Evolutionary conservation across 2,329 filamentous ascomycete species (phyloP), one percentile per base, ranked within the genome.

Genomic region (Talaromyces sp.): DNA sequence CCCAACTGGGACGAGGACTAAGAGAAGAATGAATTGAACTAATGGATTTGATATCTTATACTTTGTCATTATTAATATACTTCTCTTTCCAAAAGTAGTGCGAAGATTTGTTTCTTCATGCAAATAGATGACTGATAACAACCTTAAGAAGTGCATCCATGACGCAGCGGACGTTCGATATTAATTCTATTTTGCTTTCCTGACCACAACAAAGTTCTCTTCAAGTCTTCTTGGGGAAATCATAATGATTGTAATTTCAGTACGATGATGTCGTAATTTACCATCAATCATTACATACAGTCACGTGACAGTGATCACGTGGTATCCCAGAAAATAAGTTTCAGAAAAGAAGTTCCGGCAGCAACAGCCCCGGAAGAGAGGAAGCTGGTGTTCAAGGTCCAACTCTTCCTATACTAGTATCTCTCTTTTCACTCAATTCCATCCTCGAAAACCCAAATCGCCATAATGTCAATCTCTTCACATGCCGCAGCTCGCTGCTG

Each of bases 1-100:
- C 89, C 93, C 52, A 86, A 86, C 73, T 88, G 87, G 87, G 87
- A 89, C 75, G 85, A 88, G 71, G 87, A 89, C 72, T 82, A 77
- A 25, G 21, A 46, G 6, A 12, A 25, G 18, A 50, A 25, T 5
- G 46, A 50, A 63, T 21, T 50, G 39, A 59, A 59, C 44, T 44
- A 50, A 39, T 63, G 42, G 18, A 44, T 54, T 54, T 48, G 23
- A 23, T 62, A 39, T 37, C 31, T 62, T 28, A 56, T 56, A 42
- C 28, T 60, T 59, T 39, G 52, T 50, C 35, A 60, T 60, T 54
- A 60, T 60, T 46, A 60, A 56, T 44, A 37, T 62, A 42, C 46
- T 61, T 61, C 35, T 44, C 37, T 50, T 54, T 21, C 40, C 33
- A 46, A 33, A 31, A 62, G 35, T 37, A 54, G 60, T 7, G 50